Evolutionary conservation across 1,139 yeast genomes (phyloP), one percentile per base, ranked within the genome.

Genomic region (Diutina mesorugosa): DNA sequence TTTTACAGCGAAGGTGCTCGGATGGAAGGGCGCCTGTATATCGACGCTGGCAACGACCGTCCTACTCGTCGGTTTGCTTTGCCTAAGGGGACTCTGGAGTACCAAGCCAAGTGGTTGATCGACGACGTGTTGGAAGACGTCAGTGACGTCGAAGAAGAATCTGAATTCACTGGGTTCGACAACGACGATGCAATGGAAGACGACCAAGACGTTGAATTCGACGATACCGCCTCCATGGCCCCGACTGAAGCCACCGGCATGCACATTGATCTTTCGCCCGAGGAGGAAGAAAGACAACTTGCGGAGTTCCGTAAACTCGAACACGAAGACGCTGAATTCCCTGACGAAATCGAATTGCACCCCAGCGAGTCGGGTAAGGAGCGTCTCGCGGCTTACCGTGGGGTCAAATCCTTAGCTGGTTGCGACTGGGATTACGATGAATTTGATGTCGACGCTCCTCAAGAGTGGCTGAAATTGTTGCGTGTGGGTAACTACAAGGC

Each of bases 361-460:
- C 97, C 98, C 38, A 66, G 71, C 5, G 90, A 81, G 62, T 79
- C 87, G 10, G 99, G 89, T 14, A 81, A 79, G 63, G 90, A 90
- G 61, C 79, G 89, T 60, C 75, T 93, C 59, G 71, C 76, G 45
- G 80, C 90, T 59, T 93, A 90, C 69, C 80, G 98, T 68, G 98
- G 98, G 58, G 80, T 91, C 60, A 89, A 89, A 68, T 87, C 88
- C 53, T 72, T 95, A 60, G 84, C 86, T 55, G 84, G 85, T 60
- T 84, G 95, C 63, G 79, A 80, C 51, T 93, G 99, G 99, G 91
- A 90, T 63, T 81, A 80, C 61, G 90, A 90, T 66, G 99, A 93
- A 69, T 69, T 72, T 55, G 97, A 90, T 66, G 78, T 82, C 35
- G 81, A 83, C 59, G 78, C 86, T 10, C 99, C 99, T 52, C 72